These are phyloP conservation scores for Dactylellina cionopaga DNA, from an alignment of 2,329 filamentous ascomycete species.

Conservation along the genomic window DNA sequence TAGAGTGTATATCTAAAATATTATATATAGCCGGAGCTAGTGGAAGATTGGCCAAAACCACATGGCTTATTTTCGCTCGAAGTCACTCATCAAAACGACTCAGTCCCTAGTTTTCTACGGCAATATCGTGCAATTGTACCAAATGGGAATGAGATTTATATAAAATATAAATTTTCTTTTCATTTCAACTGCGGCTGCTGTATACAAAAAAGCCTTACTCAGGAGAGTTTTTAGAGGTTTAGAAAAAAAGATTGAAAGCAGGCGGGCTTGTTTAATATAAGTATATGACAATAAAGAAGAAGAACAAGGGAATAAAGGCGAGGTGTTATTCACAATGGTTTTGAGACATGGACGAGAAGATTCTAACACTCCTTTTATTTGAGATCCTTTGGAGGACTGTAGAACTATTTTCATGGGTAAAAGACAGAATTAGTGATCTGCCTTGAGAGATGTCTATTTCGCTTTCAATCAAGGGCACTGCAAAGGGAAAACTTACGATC, in stretches of 20 bases:
- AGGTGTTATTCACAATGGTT: slow-evolving; percentile 48
- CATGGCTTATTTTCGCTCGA: too few relatives aligned
- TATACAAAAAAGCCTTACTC: slow-evolving; percentile 36
- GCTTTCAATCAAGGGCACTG: too few relatives aligned
- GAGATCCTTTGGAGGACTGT: slow-evolving; percentile 56
- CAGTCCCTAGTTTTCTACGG: too few relatives aligned
- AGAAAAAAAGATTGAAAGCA: slow-evolving; percentile 12
- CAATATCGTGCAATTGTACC: too few relatives aligned
- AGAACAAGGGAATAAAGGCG: slow-evolving; percentile 24
- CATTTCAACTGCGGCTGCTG: slow-evolving; percentile 21
- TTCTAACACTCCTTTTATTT: slow-evolving; percentile 3
- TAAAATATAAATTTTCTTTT: slow-evolving; percentile 15
- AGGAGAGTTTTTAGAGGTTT: slow-evolving; percentile 19
- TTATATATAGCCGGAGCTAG: too few relatives aligned
- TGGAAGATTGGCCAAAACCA: too few relatives aligned
- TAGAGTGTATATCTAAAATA: too few relatives aligned
- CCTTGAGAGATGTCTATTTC: too few relatives aligned
- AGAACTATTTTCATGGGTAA: slow-evolving; percentile 45
- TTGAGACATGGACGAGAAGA: background rate
- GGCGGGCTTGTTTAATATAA: slow-evolving; percentile 47
- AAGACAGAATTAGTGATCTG: too few relatives aligned
- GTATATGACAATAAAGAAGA: slow-evolving; percentile 49
- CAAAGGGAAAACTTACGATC: slow-evolving; percentile 64
- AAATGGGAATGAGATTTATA: background rate
- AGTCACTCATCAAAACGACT: too few relatives aligned